Percentiles rank a stretch among this genome's conserved stretches.
Conservation (phyloP, 2,329 filamentous ascomycete species). For the Mycosphaerella sp. region DNA sequence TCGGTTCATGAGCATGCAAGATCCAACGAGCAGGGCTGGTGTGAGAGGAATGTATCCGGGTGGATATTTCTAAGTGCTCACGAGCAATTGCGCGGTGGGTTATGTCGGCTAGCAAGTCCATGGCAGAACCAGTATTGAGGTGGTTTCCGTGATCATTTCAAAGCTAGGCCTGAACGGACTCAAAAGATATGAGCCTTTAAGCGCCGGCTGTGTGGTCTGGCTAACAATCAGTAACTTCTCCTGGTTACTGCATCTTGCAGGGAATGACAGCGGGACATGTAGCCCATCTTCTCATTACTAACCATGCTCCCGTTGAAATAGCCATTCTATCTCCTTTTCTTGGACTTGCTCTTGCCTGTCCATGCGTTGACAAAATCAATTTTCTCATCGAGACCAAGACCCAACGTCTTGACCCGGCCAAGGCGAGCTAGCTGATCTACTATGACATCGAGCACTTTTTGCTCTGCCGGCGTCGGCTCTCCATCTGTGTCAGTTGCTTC, state of each 20-base stretch:
- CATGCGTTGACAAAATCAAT: constrained; percentile 70
- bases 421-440: constrained; percentile 81
- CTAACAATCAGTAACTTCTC: too few relatives aligned
- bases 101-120: too few relatives aligned
- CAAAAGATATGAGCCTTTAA: too few relatives aligned
- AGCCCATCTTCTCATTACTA: too few relatives aligned
- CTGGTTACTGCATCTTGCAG: too few relatives aligned
- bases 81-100: too few relatives aligned
- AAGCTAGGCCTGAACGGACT: too few relatives aligned
- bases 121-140: too few relatives aligned
- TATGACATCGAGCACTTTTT: constrained; percentile 67
- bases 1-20: constrained; percentile 5
- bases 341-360: constrained; percentile 31
- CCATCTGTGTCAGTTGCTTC: constrained; percentile 15
- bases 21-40: constrained; percentile 3
- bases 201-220: too few relatives aligned
- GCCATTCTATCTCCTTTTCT: constrained; percentile 6
- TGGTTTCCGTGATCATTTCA: too few relatives aligned
- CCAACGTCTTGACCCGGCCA: constrained; percentile 82
- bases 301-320: too few relatives aligned
- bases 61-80: constrained; percentile 1
- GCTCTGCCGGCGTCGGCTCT: constrained; percentile 52
- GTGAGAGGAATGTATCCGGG: constrained; percentile 7
- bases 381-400: constrained; percentile 77
- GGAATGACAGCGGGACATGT: too few relatives aligned